These are phyloP conservation scores for Penicillium canescens DNA, from an alignment of 495 filamentous ascomycete genomes.

Conservation along the genomic window DNA sequence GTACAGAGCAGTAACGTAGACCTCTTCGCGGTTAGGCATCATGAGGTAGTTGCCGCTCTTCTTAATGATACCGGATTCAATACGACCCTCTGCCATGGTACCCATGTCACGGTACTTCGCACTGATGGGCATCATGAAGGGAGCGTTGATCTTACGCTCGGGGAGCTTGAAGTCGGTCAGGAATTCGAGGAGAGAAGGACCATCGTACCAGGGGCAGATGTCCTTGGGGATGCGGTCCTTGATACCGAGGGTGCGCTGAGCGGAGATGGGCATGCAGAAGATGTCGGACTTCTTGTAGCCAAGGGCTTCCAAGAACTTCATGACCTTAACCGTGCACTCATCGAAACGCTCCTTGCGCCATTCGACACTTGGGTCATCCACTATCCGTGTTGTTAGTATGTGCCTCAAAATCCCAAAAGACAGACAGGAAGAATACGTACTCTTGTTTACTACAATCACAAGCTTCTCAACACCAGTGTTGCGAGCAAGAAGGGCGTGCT, in stretches of 20 bases:
- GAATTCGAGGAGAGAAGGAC: conserved; percentile 93
- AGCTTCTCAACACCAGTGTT: conserved; percentile 98
- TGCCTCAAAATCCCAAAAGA: no score
- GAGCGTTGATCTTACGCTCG: conserved; percentile 94
- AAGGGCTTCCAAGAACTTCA: conserved; percentile 81
- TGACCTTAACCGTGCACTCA: conserved; percentile 88
- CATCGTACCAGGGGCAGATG: conserved; percentile 79
- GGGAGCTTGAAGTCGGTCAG: conserved; percentile 87
- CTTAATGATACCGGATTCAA: conserved; percentile 89
- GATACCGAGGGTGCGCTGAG: conserved; percentile 80
- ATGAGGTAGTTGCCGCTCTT: conserved; percentile 80
- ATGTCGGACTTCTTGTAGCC: conserved; percentile 95
- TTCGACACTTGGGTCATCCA: conserved; percentile 95
- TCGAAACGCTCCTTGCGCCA: conserved; percentile 91
- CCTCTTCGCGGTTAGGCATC: conserved; percentile 89
- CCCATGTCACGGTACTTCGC: conserved; percentile 98
- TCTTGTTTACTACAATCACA: conserved; percentile 93
- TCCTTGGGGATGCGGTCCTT: conserved; percentile 81
- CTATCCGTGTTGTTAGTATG: no score
- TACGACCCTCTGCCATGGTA: conserved; percentile 95
- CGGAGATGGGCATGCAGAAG: conserved; percentile 94
- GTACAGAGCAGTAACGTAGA: conserved; percentile 80
- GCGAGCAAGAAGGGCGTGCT: conserved; percentile 95
- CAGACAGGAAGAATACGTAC: no score
- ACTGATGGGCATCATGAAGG: conserved; percentile 98